Base-by-base conservation (phyloP, 805 yeast genomes). In the Blastobotrys chiropterorum region DNA sequence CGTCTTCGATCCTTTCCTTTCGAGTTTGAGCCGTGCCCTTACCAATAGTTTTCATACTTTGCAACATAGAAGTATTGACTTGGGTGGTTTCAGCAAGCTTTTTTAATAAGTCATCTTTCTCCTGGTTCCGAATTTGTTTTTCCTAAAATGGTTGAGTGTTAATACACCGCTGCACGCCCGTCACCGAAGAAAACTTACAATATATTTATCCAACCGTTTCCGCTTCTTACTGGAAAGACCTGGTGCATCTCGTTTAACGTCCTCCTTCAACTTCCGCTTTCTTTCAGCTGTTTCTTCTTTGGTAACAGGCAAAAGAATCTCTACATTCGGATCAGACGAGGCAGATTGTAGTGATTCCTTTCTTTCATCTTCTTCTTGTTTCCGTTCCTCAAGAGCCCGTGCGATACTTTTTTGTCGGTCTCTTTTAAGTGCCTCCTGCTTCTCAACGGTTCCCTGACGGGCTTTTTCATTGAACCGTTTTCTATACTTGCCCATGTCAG, bases 91-190 rank as follows among this genome's bases (percentile, higher is more conserved):
- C 70, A 6, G 79, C 71, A 42, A 92, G 72, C 65, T 89, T 90
- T 57, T 84, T 82, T 43, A 92, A 71, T 50, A 92, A 72, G 2
- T 78, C 77, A 59, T 86, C 86, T 67, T 86, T 86, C 69, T 92
- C 98, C 66, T 92, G 96, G 63, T 95, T 74, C 62, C 85, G 85
- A 59, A 90, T 64, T 65, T 90, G 97, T 69, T 87, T 95, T 53
- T 90, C 95, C 60, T 56, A 30, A 11, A n/a, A n/a, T n/a, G n/a
- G n/a, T n/a, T n/a, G n/a, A n/a, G n/a, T n/a, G n/a, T n/a, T n/a
- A 17, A 20, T 38, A 45, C 16, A n/a, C n/a, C n/a, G n/a, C n/a
- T n/a, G n/a, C n/a, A n/a, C n/a, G n/a, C n/a, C n/a, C n/a, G n/a
- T n/a, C n/a, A n/a, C n/a, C n/a, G n/a, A n/a, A n/a, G n/a, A n/a